phyloP scores from a whole-genome alignment of 345 rosid species.

The Eucalyptus caleyi region DNA sequence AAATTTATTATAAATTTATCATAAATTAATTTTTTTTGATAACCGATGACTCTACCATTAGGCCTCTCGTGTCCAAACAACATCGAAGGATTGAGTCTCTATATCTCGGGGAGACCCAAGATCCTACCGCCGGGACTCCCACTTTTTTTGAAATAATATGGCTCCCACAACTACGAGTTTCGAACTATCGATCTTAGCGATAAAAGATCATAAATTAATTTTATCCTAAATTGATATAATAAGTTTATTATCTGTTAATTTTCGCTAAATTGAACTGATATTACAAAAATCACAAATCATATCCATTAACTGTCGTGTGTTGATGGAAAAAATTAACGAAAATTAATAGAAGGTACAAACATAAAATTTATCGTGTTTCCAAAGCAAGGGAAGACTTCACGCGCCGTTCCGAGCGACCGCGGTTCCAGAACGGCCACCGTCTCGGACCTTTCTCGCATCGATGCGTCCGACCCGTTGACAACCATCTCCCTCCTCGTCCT shows the following conservation, averaged over 20 bases:
- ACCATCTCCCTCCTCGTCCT: background rate
- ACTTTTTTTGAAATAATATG: no score
- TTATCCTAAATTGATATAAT: no score
- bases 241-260: fast-evolving
- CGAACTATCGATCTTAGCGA: fast-evolving
- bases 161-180: fast-evolving
- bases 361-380: background rate
- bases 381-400: background rate
- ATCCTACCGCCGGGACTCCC: fast-evolving
- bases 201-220: no score
- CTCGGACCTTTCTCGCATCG: background rate
- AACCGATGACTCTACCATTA: fast-evolving
- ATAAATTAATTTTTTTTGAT: no score
- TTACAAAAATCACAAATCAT: fast-evolving
- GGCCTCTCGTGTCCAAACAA: fast-evolving
- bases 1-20: fast-evolving
- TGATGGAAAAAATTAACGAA: fast-evolving
- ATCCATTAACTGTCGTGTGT: fast-evolving
- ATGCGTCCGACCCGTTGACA: background rate
- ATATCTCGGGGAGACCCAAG: fast-evolving
- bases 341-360: no score
- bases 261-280: fast-evolving
- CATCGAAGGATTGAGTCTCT: fast-evolving
- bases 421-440: background rate
- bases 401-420: background rate